phyloP scores from a whole-genome alignment of 2,329 filamentous ascomycete genomes.

The Nigrograna mackinnonii region DNA sequence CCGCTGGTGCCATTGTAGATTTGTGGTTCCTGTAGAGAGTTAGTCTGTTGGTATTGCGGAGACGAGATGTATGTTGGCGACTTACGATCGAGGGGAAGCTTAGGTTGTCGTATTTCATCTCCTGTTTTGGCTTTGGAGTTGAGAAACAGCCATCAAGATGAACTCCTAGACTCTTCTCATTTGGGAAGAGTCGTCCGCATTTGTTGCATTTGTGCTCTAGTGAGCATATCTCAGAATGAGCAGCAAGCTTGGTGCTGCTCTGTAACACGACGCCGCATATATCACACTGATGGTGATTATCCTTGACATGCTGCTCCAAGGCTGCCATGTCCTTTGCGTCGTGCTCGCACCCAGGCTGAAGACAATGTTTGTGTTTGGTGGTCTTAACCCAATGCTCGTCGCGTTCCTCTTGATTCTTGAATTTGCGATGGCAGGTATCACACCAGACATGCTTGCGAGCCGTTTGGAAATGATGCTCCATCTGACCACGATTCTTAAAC shows the following conservation, averaged over 20 bases:
- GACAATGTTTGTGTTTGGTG: slow-evolving; percentile 33
- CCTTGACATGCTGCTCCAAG: slow-evolving; percentile 26
- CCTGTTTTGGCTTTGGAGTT: too few relatives aligned
- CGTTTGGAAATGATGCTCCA: slow-evolving; percentile 26
- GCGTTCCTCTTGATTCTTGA: slow-evolving; percentile 32
- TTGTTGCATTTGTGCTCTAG: slow-evolving; percentile 20
- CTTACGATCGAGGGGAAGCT: too few relatives aligned
- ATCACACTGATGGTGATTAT: slow-evolving; percentile 35
- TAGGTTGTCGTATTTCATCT: too few relatives aligned
- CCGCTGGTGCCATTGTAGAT: too few relatives aligned
- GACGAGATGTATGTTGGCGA: too few relatives aligned
- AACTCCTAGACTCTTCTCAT: too few relatives aligned
- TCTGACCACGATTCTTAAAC: slow-evolving; percentile 20
- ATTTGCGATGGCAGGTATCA: slow-evolving; percentile 25
- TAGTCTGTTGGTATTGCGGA: too few relatives aligned
- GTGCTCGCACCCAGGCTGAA: slow-evolving; percentile 35
- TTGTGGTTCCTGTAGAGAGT: too few relatives aligned
- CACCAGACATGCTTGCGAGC: slow-evolving; percentile 34
- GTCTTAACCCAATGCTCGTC: slow-evolving; percentile 36
- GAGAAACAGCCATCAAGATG: too few relatives aligned
- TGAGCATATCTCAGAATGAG: slow-evolving; percentile 24
- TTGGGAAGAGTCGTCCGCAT: slow-evolving; percentile 20
- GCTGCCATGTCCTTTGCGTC: slow-evolving; percentile 19
- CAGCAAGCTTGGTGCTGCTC: slow-evolving; percentile 28
- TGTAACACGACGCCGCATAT: slow-evolving; percentile 31